Evolutionary conservation across 2,329 filamentous ascomycete species (phyloP).

Genomic region (Epichloe gansuensis): DNA sequence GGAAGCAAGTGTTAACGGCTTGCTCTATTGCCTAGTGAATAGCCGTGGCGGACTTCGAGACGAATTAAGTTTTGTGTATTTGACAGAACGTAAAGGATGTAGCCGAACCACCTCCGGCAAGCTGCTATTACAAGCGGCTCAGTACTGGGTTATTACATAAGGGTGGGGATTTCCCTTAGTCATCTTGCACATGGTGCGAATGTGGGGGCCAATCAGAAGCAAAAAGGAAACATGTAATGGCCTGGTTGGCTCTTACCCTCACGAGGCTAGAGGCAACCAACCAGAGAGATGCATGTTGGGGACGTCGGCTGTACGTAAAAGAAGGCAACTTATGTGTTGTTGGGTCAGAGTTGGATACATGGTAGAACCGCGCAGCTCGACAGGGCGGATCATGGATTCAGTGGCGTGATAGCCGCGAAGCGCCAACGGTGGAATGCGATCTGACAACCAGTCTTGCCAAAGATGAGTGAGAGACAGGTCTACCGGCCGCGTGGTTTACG

Average conservation of each 20-base stretch:
- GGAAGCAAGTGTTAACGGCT: background rate
- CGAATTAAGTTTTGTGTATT: background rate
- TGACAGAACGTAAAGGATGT: background rate
- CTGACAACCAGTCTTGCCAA: no score
- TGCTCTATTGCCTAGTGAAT: background rate
- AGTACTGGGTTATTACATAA: background rate
- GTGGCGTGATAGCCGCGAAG: background rate
- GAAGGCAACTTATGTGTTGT: background rate
- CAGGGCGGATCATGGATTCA: background rate
- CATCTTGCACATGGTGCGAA: background rate
- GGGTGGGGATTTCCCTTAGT: background rate
- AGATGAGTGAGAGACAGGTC: no score
- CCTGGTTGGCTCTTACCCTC: background rate
- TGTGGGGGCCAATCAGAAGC: constrained; percentile 2
- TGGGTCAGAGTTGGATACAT: no score
- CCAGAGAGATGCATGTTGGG: no score
- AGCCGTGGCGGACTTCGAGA: background rate
- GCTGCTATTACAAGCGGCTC: background rate
- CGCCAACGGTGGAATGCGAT: background rate
- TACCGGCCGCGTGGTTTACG: no score
- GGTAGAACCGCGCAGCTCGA: no score
- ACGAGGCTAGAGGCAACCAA: constrained; percentile 2
- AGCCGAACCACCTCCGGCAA: background rate
- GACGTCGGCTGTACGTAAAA: background rate
- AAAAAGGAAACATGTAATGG: constrained; percentile 1